These are phyloP conservation scores for Fusarium agapanthi DNA, from an alignment of 2,329 filamentous ascomycete species.

Conservation along the genomic window DNA sequence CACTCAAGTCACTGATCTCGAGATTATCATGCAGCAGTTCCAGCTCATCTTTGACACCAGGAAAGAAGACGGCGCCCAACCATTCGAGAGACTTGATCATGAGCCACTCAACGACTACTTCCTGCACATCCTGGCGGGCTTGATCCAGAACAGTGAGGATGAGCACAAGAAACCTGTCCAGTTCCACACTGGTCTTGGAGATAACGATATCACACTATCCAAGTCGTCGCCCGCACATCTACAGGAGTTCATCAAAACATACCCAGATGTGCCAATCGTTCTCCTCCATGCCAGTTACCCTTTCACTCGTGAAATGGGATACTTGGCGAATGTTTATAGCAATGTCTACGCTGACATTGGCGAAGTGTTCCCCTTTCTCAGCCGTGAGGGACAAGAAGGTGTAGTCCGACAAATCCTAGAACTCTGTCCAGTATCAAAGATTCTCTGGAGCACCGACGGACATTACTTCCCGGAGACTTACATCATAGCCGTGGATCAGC, in stretches of 20 bases:
- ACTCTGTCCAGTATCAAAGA: constrained; percentile 76
- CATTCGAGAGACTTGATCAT: constrained; percentile 66
- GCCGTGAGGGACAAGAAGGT: constrained; percentile 76
- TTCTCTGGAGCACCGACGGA: constrained; percentile 83
- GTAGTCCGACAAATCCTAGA: constrained; percentile 79
- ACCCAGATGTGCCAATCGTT: constrained; percentile 76
- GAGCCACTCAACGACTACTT: constrained; percentile 75
- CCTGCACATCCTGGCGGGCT: constrained; percentile 69
- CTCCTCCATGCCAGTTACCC: constrained; percentile 85
- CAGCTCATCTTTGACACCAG: constrained; percentile 45
- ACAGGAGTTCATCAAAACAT: constrained; percentile 75
- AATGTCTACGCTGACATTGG: constrained; percentile 88
- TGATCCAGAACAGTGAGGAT: constrained; percentile 59
- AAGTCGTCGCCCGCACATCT: constrained; percentile 79
- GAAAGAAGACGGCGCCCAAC: constrained; percentile 11
- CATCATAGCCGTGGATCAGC: constrained; percentile 75
- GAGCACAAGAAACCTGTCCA: constrained; percentile 75
- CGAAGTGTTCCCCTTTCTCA: constrained; percentile 82
- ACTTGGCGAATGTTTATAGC: constrained; percentile 77
- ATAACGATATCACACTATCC: constrained; percentile 77
- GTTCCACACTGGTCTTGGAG: constrained; percentile 84
- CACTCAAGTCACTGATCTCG: constrained; percentile 53
- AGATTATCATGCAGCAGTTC: constrained; percentile 53
- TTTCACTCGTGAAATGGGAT: constrained; percentile 80
- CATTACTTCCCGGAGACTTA: constrained; percentile 84